phyloP scores from a whole-genome alignment of 208 protist genomes.

The Angomonas desouzai region DNA sequence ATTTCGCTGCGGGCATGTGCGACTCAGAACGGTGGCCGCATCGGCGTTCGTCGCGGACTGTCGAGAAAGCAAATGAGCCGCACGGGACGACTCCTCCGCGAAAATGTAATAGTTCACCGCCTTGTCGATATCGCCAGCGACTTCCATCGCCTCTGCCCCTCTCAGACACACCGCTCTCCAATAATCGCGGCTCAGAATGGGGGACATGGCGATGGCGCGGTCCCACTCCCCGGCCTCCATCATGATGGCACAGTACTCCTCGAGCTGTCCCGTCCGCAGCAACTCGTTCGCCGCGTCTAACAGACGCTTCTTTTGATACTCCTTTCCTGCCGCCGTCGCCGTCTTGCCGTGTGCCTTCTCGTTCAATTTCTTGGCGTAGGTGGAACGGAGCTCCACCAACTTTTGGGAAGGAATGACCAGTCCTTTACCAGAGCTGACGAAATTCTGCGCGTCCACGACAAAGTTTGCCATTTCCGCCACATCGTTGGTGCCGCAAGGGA shows the following conservation, averaged over 20 bases:
- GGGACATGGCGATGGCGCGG: conserved; percentile 80
- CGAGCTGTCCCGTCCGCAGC: conserved; percentile 64
- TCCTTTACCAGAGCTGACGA: conserved; percentile 24
- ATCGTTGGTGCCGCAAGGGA: conserved; percentile 63
- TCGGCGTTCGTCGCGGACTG: conserved; percentile 42
- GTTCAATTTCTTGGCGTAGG: conserved; percentile 41
- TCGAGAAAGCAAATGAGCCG: conserved; percentile 50
- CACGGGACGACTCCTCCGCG: conserved; percentile 61
- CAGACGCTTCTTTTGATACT: conserved; percentile 55
- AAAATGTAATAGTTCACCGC: conserved; percentile 79
- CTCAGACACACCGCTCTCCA: conserved; percentile 77
- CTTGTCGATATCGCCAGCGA: conserved; percentile 36
- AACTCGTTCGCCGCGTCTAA: conserved; percentile 69
- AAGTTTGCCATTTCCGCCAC: conserved; percentile 43
- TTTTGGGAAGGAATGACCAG: conserved; percentile 43
- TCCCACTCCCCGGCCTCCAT: conserved; percentile 88
- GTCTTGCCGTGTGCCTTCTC: conserved; percentile 74
- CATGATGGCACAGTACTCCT: conserved; percentile 80
- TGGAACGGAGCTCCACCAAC: conserved; percentile 39
- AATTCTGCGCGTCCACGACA: conserved; percentile 37
- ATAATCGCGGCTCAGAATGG: conserved; percentile 78
- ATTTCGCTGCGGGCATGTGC: conserved; percentile 59
- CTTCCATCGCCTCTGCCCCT: conserved; percentile 71
- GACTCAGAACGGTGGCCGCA: conserved; percentile 47
- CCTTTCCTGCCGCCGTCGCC: conserved; percentile 39